A percentile compares a stretch with the other conserved stretches of the same genome.
These are phyloP conservation scores for Tulasnella sp. DNA, from an alignment of 768 basidiomycete genomes.

Conservation along the genomic window DNA sequence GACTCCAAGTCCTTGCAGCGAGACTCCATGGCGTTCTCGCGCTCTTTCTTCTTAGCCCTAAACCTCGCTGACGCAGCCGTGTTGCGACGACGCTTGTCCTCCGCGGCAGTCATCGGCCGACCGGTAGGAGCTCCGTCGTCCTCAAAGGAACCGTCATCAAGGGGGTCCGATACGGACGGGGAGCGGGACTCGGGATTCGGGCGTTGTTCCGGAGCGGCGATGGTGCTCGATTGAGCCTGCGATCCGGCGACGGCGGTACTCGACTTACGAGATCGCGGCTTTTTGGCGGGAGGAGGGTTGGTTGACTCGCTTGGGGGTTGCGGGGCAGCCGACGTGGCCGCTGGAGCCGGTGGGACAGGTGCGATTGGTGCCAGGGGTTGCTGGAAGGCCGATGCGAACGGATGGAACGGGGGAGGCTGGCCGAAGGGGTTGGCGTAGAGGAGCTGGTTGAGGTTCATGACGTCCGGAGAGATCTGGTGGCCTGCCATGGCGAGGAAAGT, in stretches of 20 bases:
- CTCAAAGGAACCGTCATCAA: slow-evolving; percentile 17
- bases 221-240: neutral
- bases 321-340: slow-evolving; percentile 22
- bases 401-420: slow-evolving; percentile 18
- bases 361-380: slow-evolving; percentile 16
- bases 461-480: slow-evolving; percentile 31
- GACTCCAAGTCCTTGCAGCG: slow-evolving; percentile 75
- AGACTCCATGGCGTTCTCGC: slow-evolving; percentile 78
- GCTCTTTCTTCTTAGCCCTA: slow-evolving; percentile 91
- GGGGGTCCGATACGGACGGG: slow-evolving; percentile 20
- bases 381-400: slow-evolving; percentile 14
- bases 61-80: slow-evolving; percentile 90
- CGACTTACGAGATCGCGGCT: slow-evolving; percentile 5
- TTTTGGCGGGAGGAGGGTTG: slow-evolving; percentile 10
- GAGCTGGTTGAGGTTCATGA: slow-evolving; percentile 36
- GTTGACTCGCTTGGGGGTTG: neutral
- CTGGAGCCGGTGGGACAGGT: slow-evolving; percentile 26
- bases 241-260: neutral
- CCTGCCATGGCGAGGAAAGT: slow-evolving; percentile 28
- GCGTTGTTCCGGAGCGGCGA: neutral
- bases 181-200: slow-evolving; percentile 3
- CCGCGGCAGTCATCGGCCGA: slow-evolving; percentile 39
- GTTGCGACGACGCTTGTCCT: slow-evolving; percentile 90
- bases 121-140: slow-evolving; percentile 11
- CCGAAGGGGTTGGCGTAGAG: slow-evolving; percentile 44